Percentiles rank a stretch among this genome's conserved stretches.
These are phyloP conservation scores for Leccinum rimulosum DNA, from an alignment of 768 basidiomycete species.

Conservation along the genomic window DNA sequence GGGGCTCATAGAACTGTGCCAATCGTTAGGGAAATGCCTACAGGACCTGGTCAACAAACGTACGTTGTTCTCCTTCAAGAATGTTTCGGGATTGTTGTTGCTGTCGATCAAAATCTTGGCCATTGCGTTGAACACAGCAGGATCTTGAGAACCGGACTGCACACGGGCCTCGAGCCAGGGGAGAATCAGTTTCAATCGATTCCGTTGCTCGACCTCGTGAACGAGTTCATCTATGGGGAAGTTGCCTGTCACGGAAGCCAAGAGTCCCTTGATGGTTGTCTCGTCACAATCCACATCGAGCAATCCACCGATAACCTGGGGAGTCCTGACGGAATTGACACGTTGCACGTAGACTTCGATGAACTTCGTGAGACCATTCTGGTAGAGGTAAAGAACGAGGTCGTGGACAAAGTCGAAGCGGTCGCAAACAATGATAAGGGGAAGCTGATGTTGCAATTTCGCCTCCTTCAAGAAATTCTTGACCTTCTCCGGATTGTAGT, in stretches of 20 bases:
- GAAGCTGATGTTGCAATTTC: conserved; percentile 92
- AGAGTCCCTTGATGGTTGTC: conserved; percentile 88
- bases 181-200: conserved; percentile 92
- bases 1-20: conserved; percentile 85
- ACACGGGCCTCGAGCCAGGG: conserved; percentile 97
- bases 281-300: conserved; percentile 99
- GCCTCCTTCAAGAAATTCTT: conserved; percentile 99
- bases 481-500: conserved; percentile 99
- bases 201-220: conserved; percentile 93
- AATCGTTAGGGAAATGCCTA: conserved; percentile 10
- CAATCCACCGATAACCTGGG: conserved; percentile 94
- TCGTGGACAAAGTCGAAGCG: conserved; percentile 99
- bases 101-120: conserved; percentile 99
- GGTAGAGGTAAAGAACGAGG: conserved; percentile 96
- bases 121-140: conserved; percentile 92
- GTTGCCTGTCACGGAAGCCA: conserved; percentile 91
- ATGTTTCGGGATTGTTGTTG: conserved; percentile 96
- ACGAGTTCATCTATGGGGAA: conserved; percentile 99
- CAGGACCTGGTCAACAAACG: conserved; percentile 26
- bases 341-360: conserved; percentile 99
- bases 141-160: conserved; percentile 90
- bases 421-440: conserved; percentile 99
- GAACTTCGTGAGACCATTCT: conserved; percentile 93
- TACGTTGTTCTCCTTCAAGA: conserved; percentile 98
- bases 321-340: conserved; percentile 95